Base-by-base conservation (phyloP, 2,329 filamentous ascomycete species). In the Furcasterigmium sp. region DNA sequence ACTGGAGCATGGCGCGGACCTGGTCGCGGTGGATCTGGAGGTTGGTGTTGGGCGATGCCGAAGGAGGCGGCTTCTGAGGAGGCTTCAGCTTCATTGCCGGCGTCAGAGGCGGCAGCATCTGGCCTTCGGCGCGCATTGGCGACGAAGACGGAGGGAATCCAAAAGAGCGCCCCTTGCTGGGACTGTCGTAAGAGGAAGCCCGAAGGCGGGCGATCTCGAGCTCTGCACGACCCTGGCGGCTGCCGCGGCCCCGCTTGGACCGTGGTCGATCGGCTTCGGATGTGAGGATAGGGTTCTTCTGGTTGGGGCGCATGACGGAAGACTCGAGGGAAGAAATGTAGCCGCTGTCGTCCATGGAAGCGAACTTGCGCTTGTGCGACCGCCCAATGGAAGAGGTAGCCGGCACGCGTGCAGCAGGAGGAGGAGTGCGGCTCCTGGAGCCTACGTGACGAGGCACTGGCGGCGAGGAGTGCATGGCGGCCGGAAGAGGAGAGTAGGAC, bases 281-380 rank as follows among this genome's bases (percentile, higher is more conserved):
- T 4, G 84, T 88, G 35, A 89, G 73, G 15, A 87, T 72, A 44
- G 80, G 73, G 14, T 69, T 70, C 47, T 78, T 72, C 51, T 80
- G 77, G 50, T 83, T 81, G 38, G 85, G 82, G 46, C 91, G 80
- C 60, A 88, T 78, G 13, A 78, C 89, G 0, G 93, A 97, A 3
- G 93, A 97, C 54, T 96, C 91, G 15, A 97, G 76, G 0, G 91
- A 96, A 2, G 93, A 97, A 60, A 95, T 95, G 64, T 97, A 98
- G 32, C 93, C 93, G 60, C 91, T 97, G 64, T 98, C 93, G 56
- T 79, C 88, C 71, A 94, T 84, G 11, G 85, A 84, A 23, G 79
- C 78, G 55, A 86, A 80, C 62, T 89, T 91, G 52, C 86, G 84
- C 66, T 87, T 88, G 52, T 84, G 82, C 30, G 82, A 78, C 41